A percentile compares a stretch with the other conserved stretches of the same genome.
phyloP scores from a whole-genome alignment of 176 grass and related monocot genomes.

The Oryza rufipogon region DNA sequence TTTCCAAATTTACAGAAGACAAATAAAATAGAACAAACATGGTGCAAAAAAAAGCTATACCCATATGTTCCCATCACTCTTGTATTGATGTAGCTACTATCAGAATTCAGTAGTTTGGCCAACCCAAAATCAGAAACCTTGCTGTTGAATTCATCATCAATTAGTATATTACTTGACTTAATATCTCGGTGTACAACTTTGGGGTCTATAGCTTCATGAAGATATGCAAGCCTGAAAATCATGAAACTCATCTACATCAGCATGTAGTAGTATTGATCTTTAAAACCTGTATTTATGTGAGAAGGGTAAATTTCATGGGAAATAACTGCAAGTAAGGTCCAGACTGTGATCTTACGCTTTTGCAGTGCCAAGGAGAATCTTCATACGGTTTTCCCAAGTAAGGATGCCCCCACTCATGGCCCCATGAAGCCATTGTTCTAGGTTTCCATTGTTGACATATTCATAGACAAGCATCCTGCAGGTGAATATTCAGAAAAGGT shows the following conservation, averaged over 20 bases:
- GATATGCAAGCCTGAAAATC: constrained; percentile 76
- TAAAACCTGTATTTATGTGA: not conserved
- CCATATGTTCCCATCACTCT: constrained; percentile 99
- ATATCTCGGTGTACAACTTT: constrained; percentile 98
- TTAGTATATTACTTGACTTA: constrained; percentile 98
- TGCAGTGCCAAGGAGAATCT: constrained; percentile 86
- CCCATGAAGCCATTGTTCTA: constrained; percentile 99
- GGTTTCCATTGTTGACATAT: constrained; percentile 98
- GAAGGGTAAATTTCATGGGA: not conserved
- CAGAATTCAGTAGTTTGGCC: constrained; percentile 93
- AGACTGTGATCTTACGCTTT: constrained; percentile 75
- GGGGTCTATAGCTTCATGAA: constrained; percentile 95
- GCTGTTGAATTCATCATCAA: constrained; percentile 82
- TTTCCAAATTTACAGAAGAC: constrained; percentile 23
- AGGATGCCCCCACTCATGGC: constrained; percentile 71
- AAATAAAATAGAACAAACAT: not conserved
- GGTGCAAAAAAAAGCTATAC: constrained; percentile 43
- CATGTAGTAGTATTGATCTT: constrained; percentile 6
- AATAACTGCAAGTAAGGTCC: constrained; percentile 1
- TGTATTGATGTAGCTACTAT: constrained; percentile 86
- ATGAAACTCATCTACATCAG: constrained; percentile 26
- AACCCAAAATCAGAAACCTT: constrained; percentile 98
- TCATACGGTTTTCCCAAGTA: constrained; percentile 91
- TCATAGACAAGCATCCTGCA: constrained; percentile 98
- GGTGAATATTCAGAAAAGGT: constrained; percentile 34